Evolutionary conservation across 352 stramenopile species (phyloP).

Genomic region (Phytophthora tentaculata): DNA sequence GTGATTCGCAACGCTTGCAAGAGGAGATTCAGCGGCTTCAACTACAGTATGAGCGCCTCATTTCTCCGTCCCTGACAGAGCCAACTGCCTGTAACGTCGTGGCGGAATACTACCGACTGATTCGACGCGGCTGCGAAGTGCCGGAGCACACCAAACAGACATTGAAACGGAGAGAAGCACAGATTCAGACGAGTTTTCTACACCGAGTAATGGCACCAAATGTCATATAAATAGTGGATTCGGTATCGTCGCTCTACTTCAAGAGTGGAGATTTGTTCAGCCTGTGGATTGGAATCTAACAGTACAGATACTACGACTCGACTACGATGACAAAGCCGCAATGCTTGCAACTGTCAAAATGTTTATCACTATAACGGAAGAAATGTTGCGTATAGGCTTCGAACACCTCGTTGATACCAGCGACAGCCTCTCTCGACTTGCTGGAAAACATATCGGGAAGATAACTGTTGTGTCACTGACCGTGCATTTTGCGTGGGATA

Average conservation of each 20-base stretch:
- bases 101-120: too few relatives aligned
- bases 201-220: too few relatives aligned
- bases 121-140: too few relatives aligned
- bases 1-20: too few relatives aligned
- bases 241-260: background rate
- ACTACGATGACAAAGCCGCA: background rate
- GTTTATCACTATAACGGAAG: background rate
- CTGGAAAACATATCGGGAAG: background rate
- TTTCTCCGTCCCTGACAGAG: too few relatives aligned
- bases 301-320: background rate
- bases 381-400: background rate
- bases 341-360: background rate
- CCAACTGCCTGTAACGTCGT: too few relatives aligned
- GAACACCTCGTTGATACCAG: background rate
- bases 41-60: too few relatives aligned
- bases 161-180: too few relatives aligned
- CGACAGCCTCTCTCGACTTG: background rate
- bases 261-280: background rate
- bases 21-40: too few relatives aligned
- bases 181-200: background rate
- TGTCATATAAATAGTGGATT: background rate
- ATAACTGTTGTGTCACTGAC: background rate
- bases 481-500: background rate
- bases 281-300: background rate
- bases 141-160: too few relatives aligned